Percentiles rank a stretch among this genome's conserved stretches.
phyloP scores from a whole-genome alignment of 2,329 filamentous ascomycete species.

The Trichophyton verrucosum region DNA sequence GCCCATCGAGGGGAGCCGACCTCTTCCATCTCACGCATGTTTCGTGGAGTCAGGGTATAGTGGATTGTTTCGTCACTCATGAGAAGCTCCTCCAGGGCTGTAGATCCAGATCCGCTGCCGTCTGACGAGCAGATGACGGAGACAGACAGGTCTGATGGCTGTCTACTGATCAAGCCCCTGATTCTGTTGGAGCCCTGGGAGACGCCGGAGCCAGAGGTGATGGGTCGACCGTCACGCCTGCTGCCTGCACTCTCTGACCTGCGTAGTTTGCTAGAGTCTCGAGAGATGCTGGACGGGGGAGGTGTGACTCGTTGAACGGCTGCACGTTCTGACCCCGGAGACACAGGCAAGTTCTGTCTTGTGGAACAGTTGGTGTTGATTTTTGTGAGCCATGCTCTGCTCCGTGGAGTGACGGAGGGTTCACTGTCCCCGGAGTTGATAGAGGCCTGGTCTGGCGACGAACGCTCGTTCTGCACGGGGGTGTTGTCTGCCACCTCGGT shows the following conservation, averaged over 20 bases:
- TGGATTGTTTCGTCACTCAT: constrained; percentile 72
- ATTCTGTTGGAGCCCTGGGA: constrained; percentile 32
- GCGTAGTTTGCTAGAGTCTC: constrained; percentile 21
- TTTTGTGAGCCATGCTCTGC: constrained; percentile 5
- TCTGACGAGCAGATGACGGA: not conserved
- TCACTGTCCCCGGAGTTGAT: constrained; percentile 4
- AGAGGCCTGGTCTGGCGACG: not conserved
- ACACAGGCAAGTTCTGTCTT: constrained; percentile 15
- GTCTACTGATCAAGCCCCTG: constrained; percentile 31
- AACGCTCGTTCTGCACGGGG: not conserved
- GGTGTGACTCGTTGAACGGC: constrained; percentile 30
- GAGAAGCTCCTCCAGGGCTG: constrained; percentile 66
- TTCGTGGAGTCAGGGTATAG: constrained; percentile 68
- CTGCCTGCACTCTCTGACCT: constrained; percentile 31
- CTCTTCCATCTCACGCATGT: constrained; percentile 58
- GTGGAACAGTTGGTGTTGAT: constrained; percentile 17
- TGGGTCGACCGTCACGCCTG: constrained; percentile 26
- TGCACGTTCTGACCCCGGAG: constrained; percentile 26
- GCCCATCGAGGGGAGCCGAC: constrained; percentile 25
- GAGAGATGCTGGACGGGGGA: constrained; percentile 20
- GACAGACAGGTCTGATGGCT: constrained; percentile 10
- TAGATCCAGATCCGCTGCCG: constrained; percentile 40
- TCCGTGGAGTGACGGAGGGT: constrained; percentile 1
- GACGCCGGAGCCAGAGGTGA: constrained; percentile 29
- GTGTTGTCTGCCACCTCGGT: constrained; percentile 8